Conservation (phyloP, 2,329 filamentous ascomycete species). For the Microcyclosporella mali region DNA sequence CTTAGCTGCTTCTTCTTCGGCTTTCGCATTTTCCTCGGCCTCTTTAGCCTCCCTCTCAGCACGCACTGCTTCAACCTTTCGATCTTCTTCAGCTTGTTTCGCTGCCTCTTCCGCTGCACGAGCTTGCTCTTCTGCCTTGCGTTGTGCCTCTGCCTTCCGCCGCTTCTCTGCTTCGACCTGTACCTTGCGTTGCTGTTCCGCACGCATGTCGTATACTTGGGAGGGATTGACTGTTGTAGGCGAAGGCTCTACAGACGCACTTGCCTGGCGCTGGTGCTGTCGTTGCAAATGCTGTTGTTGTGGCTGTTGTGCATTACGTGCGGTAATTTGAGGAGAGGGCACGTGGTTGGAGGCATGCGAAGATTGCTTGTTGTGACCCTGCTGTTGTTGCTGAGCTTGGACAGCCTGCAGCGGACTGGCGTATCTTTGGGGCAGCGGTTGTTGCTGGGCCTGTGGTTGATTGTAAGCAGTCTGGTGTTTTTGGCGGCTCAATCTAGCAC, state of each 20-base stretch:
- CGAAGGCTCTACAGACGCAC: constrained; percentile 27
- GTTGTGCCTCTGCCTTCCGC: constrained; percentile 28
- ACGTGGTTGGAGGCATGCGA: constrained; percentile 19
- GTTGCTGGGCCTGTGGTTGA: constrained; percentile 13
- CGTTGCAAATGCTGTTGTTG: constrained; percentile 2
- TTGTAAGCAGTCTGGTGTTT: constrained; percentile 16
- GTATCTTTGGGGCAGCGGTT: constrained; percentile 26
- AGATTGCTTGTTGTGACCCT: constrained; percentile 17
- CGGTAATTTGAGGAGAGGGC: constrained; percentile 22
- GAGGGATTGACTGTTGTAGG: constrained; percentile 48
- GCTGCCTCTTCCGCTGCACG: constrained; percentile 23
- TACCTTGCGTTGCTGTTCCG: constrained; percentile 41
- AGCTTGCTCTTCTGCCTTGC: constrained; percentile 30
- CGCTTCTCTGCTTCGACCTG: constrained; percentile 27
- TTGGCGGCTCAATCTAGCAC: constrained; percentile 10
- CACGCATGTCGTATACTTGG: constrained; percentile 50
- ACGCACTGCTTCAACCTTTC: constrained; percentile 24
- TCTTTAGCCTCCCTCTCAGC: constrained; percentile 19
- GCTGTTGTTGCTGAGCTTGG: constrained; percentile 24
- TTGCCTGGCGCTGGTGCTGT: constrained; percentile 21
- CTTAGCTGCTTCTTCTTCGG: constrained; percentile 23
- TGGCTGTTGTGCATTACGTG: constrained; percentile 12
- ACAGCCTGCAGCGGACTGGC: constrained; percentile 27
- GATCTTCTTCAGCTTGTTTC: constrained; percentile 31
- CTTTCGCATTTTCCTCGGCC: constrained; percentile 23